Conservation (phyloP, 192 early-diverging fungal species). For the Radiomyces spectabilis region DNA sequence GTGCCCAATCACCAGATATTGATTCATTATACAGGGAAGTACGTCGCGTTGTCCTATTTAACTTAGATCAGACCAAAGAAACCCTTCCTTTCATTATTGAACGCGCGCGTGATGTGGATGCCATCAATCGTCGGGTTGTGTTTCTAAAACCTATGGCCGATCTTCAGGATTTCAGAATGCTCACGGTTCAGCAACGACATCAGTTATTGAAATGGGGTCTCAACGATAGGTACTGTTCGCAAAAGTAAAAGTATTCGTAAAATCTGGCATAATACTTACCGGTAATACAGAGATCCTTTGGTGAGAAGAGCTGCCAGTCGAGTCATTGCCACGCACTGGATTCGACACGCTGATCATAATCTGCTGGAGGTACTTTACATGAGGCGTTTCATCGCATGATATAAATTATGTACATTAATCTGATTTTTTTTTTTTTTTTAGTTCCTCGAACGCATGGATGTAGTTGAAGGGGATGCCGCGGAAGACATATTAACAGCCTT, state of each 20-base stretch:
- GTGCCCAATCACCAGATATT: not conserved
- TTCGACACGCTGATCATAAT: constrained; percentile 65
- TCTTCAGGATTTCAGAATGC: constrained; percentile 56
- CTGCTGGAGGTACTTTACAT: constrained; percentile 49
- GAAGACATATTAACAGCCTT: constrained; percentile 57
- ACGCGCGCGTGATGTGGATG: constrained; percentile 70
- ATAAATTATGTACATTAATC: not conserved
- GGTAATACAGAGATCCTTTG: constrained; percentile 59
- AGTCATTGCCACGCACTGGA: constrained; percentile 65
- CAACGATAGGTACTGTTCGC: constrained; percentile 59
- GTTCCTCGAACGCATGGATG: constrained; percentile 65
- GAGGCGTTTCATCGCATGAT: too few relatives aligned
- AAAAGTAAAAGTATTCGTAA: not conserved
- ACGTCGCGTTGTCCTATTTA: constrained; percentile 70
- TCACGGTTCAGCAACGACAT: constrained; percentile 66
- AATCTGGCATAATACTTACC: too few relatives aligned
- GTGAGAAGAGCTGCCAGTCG: constrained; percentile 70
- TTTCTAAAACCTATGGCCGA: constrained; percentile 64
- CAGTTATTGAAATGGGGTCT: constrained; percentile 66
- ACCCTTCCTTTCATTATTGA: constrained; percentile 68
- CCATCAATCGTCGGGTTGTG: constrained; percentile 63
- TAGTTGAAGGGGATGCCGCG: constrained; percentile 58
- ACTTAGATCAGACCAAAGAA: constrained; percentile 53
- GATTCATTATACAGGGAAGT: constrained; percentile 53
- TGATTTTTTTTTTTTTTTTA: not conserved